Base-by-base conservation (phyloP, 768 basidiomycete genomes). In the Tylopilus sp. region DNA sequence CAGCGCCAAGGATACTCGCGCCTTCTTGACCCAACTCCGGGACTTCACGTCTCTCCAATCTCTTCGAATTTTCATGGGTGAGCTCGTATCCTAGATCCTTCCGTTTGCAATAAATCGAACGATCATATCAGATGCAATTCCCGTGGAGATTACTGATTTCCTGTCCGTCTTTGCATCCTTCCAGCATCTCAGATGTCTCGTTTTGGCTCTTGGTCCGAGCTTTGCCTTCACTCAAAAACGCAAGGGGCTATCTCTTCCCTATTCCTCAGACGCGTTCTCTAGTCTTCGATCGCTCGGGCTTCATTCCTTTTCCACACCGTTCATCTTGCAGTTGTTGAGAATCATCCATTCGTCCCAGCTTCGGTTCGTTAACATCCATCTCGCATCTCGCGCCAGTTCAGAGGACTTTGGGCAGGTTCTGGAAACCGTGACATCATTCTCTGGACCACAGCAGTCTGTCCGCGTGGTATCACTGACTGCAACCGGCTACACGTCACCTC, bases 11-110 rank as follows among this genome's bases (percentile, higher is more conserved):
- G 63, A 63, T 17, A 50, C 63, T 0, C 60, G 46, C 19, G 14
- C 3, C 11, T 62, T 62, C 28, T 45, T 59, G 45, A 40, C 47
- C 0, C 51, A 53, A 16, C 53, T 64, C 26, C 38, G 44, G 25
- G 52, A 17, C 51, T 65, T 62, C 14, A 33, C 28, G 3, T 40
- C 37, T 21, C 52, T 63, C 22, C 41, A 56, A n/a, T 50, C 33
- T 17, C 55, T 64, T 19, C 53, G 59, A 3, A 30, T 61, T 16
- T 57, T 64, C 38, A 63, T 54, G 42, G 50, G 59, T 64, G 42
- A 50, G 58, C 17, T 28, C 43, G 17, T 19, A 21, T 30, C 21
- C 14, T 12, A 29, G 8, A n/a, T 21, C 14, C 13, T 16, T 17
- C 21, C 25, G 9, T 9, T 9, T 12, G 6, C 25, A 6, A 30